Conservation (phyloP, 306 rosid genomes). For the Malus fusca region DNA sequence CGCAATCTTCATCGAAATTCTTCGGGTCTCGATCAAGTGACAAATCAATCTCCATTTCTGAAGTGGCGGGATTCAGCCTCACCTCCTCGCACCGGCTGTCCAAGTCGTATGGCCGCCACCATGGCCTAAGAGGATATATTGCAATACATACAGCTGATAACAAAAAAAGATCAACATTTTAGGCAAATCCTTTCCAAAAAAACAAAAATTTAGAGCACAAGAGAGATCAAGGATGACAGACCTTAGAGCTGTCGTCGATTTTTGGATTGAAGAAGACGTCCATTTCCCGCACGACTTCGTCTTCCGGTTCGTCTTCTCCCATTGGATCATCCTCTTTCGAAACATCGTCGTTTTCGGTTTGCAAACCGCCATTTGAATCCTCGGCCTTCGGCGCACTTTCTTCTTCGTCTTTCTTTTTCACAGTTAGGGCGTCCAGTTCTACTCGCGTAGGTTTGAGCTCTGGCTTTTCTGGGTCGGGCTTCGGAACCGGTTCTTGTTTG, state of each 20-base stretch:
- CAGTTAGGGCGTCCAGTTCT: conserved; percentile 7
- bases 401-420: conserved; percentile 27
- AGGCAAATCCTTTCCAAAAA: neutral
- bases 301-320: conserved; percentile 49
- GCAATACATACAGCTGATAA: conserved; percentile 56
- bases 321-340: conserved; percentile 35
- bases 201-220: neutral
- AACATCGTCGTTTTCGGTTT: conserved; percentile 35
- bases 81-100: conserved; percentile 82
- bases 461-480: conserved; percentile 26
- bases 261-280: conserved; percentile 67
- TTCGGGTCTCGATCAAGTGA: conserved; percentile 44
- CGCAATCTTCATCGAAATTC: conserved; percentile 49
- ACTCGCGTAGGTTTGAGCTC: conserved; percentile 29
- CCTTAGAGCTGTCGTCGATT: conserved; percentile 45
- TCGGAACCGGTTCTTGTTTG: conserved; percentile 22
- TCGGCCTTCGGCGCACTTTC: conserved; percentile 21
- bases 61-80: conserved; percentile 49
- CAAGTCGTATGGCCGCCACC: conserved; percentile 81
- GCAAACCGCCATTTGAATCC: conserved; percentile 23
- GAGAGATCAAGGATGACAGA: neutral
- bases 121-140: conserved; percentile 84
- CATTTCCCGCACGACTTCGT: conserved; percentile 68
- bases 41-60: conserved; percentile 66
- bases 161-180: neutral